phyloP scores from a whole-genome alignment of 2,329 filamentous ascomycete genomes.

The Biscogniauxia marginata region DNA sequence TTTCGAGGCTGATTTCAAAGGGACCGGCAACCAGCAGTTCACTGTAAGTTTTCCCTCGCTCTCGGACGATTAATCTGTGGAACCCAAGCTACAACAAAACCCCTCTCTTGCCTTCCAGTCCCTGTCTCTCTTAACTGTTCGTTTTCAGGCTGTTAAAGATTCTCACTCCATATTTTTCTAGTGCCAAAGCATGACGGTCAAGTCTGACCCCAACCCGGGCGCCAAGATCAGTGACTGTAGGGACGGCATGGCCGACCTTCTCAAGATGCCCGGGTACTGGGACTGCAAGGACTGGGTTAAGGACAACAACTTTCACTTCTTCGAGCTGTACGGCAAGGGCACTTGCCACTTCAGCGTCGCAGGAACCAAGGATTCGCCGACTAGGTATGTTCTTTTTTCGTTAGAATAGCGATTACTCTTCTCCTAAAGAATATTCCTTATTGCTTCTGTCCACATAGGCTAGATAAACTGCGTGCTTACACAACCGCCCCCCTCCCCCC shows the following conservation, averaged over 20 bases:
- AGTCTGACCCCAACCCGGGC: not conserved
- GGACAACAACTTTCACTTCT: not conserved
- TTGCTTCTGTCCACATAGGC: too few species aligned
- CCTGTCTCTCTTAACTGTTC: not conserved
- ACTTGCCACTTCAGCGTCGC: not conserved
- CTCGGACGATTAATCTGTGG: not conserved
- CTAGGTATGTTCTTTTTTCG: not conserved
- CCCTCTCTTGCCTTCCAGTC: not conserved
- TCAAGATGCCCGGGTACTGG: not conserved
- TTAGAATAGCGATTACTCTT: too few species aligned
- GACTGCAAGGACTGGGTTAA: not conserved
- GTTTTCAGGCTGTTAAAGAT: not conserved
- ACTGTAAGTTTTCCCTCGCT: not conserved
- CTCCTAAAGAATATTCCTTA: too few species aligned
- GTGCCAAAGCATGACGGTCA: not conserved
- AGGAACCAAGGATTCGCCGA: not conserved
- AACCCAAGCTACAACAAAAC: not conserved
- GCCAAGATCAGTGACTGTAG: not conserved
- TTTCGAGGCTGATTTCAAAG: not conserved
- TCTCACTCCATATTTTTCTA: not conserved
- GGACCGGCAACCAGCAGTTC: not conserved
- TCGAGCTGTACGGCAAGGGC: not conserved
- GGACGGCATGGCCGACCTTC: not conserved
- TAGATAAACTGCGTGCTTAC: too few species aligned
- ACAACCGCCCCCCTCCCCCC: too few species aligned